Conservation (phyloP, 345 rosid genomes). For the Mercurialis annua region DNA sequence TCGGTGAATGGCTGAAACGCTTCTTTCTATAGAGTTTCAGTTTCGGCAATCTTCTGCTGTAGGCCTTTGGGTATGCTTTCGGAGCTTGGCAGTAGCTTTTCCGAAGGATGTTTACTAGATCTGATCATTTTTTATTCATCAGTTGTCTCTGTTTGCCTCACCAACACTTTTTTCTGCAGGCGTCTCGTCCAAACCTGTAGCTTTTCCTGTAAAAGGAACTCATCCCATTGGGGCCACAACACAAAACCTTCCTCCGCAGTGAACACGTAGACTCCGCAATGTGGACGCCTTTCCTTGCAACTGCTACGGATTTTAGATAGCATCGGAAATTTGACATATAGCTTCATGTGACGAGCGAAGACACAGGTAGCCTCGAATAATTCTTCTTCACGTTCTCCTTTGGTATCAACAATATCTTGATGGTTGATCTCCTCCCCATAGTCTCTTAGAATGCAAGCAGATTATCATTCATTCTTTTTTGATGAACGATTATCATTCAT, state of each 20-base stretch:
- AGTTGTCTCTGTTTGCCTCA: not conserved
- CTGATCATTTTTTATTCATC: not conserved
- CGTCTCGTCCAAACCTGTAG: slow-evolving; percentile 9
- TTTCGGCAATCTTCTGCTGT: not conserved
- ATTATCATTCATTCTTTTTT: no score
- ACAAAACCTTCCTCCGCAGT: no score
- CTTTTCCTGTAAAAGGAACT: slow-evolving; percentile 3
- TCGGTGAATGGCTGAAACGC: slow-evolving; percentile 22
- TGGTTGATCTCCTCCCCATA: no score
- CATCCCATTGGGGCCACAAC: no score
- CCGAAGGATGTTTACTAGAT: not conserved
- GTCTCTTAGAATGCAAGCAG: no score
- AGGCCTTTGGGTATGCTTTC: not conserved
- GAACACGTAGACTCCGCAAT: no score
- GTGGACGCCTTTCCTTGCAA: not conserved
- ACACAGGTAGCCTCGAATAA: slow-evolving; percentile 18
- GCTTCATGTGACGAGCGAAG: slow-evolving; percentile 17
- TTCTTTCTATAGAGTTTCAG: slow-evolving; percentile 6
- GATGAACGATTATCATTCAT: no score
- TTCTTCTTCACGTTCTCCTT: no score
- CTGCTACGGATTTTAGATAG: slow-evolving; percentile 10
- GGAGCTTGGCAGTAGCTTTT: not conserved
- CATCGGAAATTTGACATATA: slow-evolving; percentile 28
- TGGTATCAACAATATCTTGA: no score
- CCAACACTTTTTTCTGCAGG: not conserved